These are phyloP conservation scores for Solioccasus polychromus DNA, from an alignment of 768 basidiomycete species.

Conservation along the genomic window DNA sequence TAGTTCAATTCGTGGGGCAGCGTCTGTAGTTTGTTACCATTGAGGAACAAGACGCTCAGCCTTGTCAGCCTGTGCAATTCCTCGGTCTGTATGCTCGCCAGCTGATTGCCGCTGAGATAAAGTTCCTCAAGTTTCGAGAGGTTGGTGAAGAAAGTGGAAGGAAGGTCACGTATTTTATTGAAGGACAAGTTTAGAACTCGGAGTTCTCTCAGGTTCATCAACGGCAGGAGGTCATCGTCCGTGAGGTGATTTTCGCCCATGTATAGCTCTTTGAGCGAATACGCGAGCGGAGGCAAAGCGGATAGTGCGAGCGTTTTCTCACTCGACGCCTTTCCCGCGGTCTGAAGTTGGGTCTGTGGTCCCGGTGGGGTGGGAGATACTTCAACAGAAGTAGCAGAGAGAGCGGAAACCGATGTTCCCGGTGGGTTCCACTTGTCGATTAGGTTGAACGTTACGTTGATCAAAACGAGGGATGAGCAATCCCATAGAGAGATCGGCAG, in stretches of 20 bases:
- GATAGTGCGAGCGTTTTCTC: slow-evolving; percentile 29
- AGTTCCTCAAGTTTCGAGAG: slow-evolving; percentile 75
- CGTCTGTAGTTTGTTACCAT: slow-evolving; percentile 91
- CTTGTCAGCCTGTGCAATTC: slow-evolving; percentile 71
- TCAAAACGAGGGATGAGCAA: slow-evolving; percentile 63
- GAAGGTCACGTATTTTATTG: slow-evolving; percentile 91
- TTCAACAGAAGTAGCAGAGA: slow-evolving; percentile 23
- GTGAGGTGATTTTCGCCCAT: slow-evolving; percentile 87
- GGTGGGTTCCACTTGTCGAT: slow-evolving; percentile 71
- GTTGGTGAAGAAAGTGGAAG: slow-evolving; percentile 69
- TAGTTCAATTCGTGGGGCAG: slow-evolving; percentile 88
- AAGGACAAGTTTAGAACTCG: slow-evolving; percentile 88
- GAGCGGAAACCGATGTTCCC: slow-evolving; percentile 26
- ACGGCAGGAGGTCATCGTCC: slow-evolving; percentile 71
- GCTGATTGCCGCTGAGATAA: slow-evolving; percentile 93
- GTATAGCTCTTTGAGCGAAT: slow-evolving; percentile 74
- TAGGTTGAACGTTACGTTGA: slow-evolving; percentile 90
- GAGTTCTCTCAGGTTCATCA: slow-evolving; percentile 76
- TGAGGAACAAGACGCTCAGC: slow-evolving; percentile 78
- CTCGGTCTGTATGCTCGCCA: slow-evolving; percentile 86
- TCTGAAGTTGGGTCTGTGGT: slow-evolving; percentile 16
- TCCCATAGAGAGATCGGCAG: slow-evolving; percentile 81
- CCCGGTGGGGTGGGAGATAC: slow-evolving; percentile 10
- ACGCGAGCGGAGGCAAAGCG: slow-evolving; percentile 56
- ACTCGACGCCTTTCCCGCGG: slow-evolving; percentile 35